These are phyloP conservation scores for Penicillium sp. DNA, from an alignment of 2,329 filamentous ascomycete species.

Conservation along the genomic window DNA sequence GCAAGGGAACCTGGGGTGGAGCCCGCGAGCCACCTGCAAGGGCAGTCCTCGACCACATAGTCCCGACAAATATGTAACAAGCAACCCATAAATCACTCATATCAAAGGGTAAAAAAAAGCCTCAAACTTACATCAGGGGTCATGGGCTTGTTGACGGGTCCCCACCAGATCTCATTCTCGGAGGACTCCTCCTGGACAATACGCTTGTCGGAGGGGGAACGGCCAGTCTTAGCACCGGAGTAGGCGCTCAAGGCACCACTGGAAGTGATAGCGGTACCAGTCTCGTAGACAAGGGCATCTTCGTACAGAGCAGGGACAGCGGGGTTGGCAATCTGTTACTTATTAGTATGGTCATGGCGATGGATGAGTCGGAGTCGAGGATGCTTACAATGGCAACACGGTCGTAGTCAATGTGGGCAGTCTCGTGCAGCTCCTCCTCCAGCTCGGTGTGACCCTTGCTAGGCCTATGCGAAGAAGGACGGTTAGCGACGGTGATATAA, in stretches of 20 bases:
- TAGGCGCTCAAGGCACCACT: slow-evolving; percentile 94
- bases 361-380: slow-evolving; percentile 10
- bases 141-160: slow-evolving; percentile 99
- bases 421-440: slow-evolving; percentile 95
- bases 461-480: slow-evolving; percentile 56
- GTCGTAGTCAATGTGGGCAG: slow-evolving; percentile 98
- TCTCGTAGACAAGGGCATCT: slow-evolving; percentile 98
- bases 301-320: slow-evolving; percentile 96
- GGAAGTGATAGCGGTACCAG: slow-evolving; percentile 94
- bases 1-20: slow-evolving; percentile 26
- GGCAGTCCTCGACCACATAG: slow-evolving; percentile 14
- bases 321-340: slow-evolving; percentile 72
- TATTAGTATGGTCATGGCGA: slow-evolving; percentile 6
- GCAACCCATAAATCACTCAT: slow-evolving; percentile 10
- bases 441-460: slow-evolving; percentile 89
- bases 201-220: slow-evolving; percentile 95
- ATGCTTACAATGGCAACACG: slow-evolving; percentile 87
- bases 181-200: slow-evolving; percentile 90
- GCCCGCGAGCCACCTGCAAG: slow-evolving; percentile 20
- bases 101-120: slow-evolving; percentile 11
- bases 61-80: slow-evolving; percentile 20
- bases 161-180: slow-evolving; percentile 96
- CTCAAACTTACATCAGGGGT: slow-evolving; percentile 75
- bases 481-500: slow-evolving; percentile 15
- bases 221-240: slow-evolving; percentile 96